Percentiles rank a stretch among this genome's conserved stretches.
Conservation (phyloP, 2,329 filamentous ascomycete genomes). For the Nothomitra cinnamomea region DNA sequence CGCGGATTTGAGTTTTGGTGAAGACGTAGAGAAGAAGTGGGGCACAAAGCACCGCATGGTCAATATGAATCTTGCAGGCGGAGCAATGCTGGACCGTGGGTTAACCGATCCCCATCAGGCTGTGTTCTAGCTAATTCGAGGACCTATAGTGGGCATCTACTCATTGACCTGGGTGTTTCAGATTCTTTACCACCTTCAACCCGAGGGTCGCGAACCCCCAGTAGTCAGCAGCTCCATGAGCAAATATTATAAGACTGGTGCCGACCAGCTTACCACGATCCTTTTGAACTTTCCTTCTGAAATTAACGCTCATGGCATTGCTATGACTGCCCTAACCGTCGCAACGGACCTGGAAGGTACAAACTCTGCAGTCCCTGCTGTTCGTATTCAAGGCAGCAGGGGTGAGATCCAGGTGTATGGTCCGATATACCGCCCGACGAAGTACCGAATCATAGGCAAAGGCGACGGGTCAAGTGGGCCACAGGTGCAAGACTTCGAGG, state of each 20-base stretch:
- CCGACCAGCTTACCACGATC: conserved; percentile 64
- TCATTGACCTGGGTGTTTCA: conserved; percentile 59
- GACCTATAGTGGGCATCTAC: conserved; percentile 55
- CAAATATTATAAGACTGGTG: conserved; percentile 54
- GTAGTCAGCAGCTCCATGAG: conserved; percentile 51
- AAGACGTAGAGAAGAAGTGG: conserved; percentile 41
- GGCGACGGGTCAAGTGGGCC: conserved; percentile 28
- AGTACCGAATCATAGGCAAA: conserved; percentile 44
- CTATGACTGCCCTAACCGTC: conserved; percentile 47
- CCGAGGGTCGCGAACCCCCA: conserved; percentile 39
- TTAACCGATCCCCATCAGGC: conserved; percentile 4
- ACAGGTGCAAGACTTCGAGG: conserved; percentile 21
- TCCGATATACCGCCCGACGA: conserved; percentile 50
- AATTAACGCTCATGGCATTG: conserved; percentile 48
- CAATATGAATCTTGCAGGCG: conserved; percentile 67
- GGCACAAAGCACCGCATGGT: conserved; percentile 58
- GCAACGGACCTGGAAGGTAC: conserved; percentile 43
- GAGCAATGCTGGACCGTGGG: conserved; percentile 55
- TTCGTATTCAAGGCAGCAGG: conserved; percentile 63
- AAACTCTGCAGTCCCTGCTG: conserved; percentile 43
- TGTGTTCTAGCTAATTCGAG: background rate
- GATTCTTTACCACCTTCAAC: conserved; percentile 9
- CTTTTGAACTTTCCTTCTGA: conserved; percentile 52
- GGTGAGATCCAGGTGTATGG: conserved; percentile 71
- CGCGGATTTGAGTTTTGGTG: conserved; percentile 44